Percentiles rank a stretch among this genome's conserved stretches.
These are phyloP conservation scores for Cyberlindnera mrakii DNA, from an alignment of 805 yeast species.

Conservation along the genomic window DNA sequence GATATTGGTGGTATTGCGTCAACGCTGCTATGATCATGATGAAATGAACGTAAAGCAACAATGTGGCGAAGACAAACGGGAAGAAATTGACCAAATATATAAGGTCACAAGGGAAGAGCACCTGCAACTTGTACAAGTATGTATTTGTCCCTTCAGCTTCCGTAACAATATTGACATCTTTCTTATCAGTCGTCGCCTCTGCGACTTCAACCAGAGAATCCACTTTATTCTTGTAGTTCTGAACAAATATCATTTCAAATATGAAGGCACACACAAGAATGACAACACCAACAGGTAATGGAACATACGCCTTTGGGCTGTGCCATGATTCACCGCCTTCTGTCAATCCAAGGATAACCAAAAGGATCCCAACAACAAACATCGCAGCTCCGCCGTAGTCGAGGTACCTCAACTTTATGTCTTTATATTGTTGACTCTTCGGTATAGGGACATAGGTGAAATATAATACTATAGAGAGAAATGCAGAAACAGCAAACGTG, in stretches of 20 bases:
- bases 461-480: constrained; percentile 19
- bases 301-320: constrained; percentile 34
- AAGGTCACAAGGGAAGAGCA: constrained; percentile 26
- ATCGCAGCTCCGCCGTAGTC: constrained; percentile 31
- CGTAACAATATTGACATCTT: not conserved
- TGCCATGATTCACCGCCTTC: constrained; percentile 41
- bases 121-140: constrained; percentile 15
- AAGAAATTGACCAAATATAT: constrained; percentile 24
- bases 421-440: constrained; percentile 18
- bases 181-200: not conserved
- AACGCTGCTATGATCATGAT: constrained; percentile 17
- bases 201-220: not conserved
- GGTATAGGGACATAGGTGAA: constrained; percentile 28
- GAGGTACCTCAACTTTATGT: constrained; percentile 21
- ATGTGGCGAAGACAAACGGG: constrained; percentile 17
- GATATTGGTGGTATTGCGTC: constrained; percentile 24
- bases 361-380: constrained; percentile 29
- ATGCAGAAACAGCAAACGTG: constrained; percentile 27
- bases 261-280: constrained; percentile 22
- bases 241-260: constrained; percentile 26
- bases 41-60: constrained; percentile 17
- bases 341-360: constrained; percentile 38
- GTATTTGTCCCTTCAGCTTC: constrained; percentile 7
- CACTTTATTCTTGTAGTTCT: constrained; percentile 10
- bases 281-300: constrained; percentile 33